phyloP scores from a whole-genome alignment of 2,329 filamentous ascomycete species.

The Epicoccum sorghinum region DNA sequence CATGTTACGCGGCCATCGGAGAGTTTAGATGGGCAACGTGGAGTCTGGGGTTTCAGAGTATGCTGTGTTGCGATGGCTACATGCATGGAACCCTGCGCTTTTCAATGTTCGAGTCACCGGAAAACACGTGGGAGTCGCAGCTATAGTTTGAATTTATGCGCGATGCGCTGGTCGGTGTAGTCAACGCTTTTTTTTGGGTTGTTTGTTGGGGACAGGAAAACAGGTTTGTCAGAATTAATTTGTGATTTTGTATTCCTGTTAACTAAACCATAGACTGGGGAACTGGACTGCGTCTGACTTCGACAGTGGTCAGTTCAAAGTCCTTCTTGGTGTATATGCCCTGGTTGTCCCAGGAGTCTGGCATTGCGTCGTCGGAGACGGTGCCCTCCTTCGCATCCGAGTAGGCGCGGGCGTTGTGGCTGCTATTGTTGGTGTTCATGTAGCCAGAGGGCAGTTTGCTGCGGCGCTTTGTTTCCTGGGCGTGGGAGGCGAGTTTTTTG shows the following conservation, averaged over 20 bases:
- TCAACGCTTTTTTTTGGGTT: not conserved
- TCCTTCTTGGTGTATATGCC: conserved; percentile 35
- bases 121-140: no score
- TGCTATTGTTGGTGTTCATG: conserved; percentile 8
- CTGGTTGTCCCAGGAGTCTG: conserved; percentile 33
- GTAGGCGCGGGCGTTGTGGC: conserved; percentile 28
- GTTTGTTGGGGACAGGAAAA: no score
- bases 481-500: conserved; percentile 33
- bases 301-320: conserved; percentile 31
- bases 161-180: not conserved
- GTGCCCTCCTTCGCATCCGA: conserved; percentile 26
- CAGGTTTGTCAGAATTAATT: no score
- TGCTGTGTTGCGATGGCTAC: not conserved
- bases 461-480: conserved; percentile 14
- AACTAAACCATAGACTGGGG: conserved; percentile 14
- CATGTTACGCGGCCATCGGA: not conserved
- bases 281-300: conserved; percentile 9
- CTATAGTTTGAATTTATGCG: not conserved
- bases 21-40: not conserved
- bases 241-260: not conserved
- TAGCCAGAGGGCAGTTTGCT: conserved; percentile 22
- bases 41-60: not conserved
- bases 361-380: conserved; percentile 16
- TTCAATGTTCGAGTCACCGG: not conserved
- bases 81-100: not conserved